Conservation (phyloP, 345 rosid genomes). For the Aegle marmelos region DNA sequence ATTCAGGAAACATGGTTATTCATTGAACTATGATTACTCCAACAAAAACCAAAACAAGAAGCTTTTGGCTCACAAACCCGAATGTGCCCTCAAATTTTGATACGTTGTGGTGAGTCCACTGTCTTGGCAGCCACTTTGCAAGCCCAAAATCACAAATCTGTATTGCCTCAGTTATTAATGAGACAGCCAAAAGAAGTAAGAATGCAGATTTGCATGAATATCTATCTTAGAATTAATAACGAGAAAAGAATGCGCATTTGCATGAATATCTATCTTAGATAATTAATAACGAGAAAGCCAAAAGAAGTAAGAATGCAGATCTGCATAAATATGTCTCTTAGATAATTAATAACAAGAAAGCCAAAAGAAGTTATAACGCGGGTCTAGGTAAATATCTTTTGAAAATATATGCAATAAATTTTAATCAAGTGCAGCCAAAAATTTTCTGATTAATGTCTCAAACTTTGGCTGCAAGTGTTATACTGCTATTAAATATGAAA, state of each 20-base stretch:
- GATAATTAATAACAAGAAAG: no score
- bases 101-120: constrained; percentile 79
- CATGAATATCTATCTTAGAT: neutral
- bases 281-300: no score
- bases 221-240: no score
- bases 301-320: neutral
- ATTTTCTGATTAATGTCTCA: neutral
- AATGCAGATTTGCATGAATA: neutral
- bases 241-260: neutral
- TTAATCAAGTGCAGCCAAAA: neutral
- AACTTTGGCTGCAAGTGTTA: neutral
- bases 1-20: constrained; percentile 9
- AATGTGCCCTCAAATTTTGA: constrained; percentile 96
- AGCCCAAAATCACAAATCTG: constrained; percentile 94
- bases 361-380: no score
- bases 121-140: constrained; percentile 91
- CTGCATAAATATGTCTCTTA: neutral
- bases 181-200: neutral
- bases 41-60: neutral
- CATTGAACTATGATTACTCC: neutral
- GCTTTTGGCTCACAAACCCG: constrained; percentile 49
- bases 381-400: neutral
- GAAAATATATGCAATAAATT: neutral
- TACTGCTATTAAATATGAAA: neutral
- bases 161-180: constrained; percentile 11